A percentile compares a stretch with the other conserved stretches of the same genome.
Evolutionary conservation across 768 basidiomycete species (phyloP).

Genomic region (Hortiboletus flavorubellus): DNA sequence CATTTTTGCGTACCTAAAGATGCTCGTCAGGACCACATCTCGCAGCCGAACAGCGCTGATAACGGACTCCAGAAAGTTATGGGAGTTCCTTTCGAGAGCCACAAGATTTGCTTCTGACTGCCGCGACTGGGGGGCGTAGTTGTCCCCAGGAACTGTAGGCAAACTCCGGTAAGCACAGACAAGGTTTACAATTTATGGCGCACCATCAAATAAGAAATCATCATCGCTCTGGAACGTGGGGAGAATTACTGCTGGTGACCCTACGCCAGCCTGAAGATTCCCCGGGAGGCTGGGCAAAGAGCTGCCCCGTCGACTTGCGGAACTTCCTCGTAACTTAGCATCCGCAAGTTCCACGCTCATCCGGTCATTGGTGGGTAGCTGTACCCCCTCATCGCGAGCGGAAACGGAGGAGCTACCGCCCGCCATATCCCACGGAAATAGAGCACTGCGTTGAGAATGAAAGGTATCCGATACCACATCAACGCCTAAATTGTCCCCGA

Average conservation of each 20-base stretch:
- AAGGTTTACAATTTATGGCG: slow-evolving; percentile 11
- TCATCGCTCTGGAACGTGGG: slow-evolving; percentile 47
- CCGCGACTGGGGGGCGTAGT: slow-evolving; percentile 43
- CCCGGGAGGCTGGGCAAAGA: slow-evolving; percentile 51
- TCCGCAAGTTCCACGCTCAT: slow-evolving; percentile 52
- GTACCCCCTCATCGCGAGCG: slow-evolving; percentile 35
- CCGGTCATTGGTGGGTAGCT: slow-evolving; percentile 39
- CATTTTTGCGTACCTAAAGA: slow-evolving; percentile 71
- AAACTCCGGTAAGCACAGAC: slow-evolving; percentile 13
- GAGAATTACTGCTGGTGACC: slow-evolving; percentile 49
- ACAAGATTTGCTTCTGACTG: slow-evolving; percentile 52
- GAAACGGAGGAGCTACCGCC: slow-evolving; percentile 57
- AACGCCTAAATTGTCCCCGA: slow-evolving; percentile 49
- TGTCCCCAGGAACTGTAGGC: slow-evolving; percentile 27
- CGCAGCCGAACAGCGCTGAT: not conserved
- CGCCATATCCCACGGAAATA: slow-evolving; percentile 86
- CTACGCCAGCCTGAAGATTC: slow-evolving; percentile 38
- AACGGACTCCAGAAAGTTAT: slow-evolving; percentile 75
- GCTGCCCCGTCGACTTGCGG: slow-evolving; percentile 54
- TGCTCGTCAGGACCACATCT: slow-evolving; percentile 11
- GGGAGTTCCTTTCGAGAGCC: slow-evolving; percentile 70
- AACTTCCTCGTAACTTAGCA: slow-evolving; percentile 51
- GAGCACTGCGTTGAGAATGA: slow-evolving; percentile 61
- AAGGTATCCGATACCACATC: slow-evolving; percentile 39
- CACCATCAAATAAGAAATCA: slow-evolving; percentile 68